Evolutionary conservation across 139 green algal genomes (phyloP).

Genomic region (Closterium sp.): DNA sequence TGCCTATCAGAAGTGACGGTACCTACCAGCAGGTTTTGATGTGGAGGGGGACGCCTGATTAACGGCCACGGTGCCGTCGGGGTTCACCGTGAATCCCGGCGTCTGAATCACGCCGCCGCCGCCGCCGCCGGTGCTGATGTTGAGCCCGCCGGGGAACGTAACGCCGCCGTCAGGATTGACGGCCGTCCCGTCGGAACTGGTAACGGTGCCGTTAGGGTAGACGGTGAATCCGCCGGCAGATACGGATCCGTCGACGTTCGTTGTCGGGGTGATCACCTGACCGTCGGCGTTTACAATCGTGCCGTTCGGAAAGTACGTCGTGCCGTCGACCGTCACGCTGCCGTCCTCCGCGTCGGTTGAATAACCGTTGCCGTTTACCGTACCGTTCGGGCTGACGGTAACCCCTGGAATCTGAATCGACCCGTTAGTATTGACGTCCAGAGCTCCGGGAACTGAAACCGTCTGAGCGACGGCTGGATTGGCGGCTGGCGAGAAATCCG

Average conservation of each 20-base stretch:
- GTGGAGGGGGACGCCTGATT: neutral
- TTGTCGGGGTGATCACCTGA: neutral
- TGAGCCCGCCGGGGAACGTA: neutral
- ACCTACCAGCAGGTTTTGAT: neutral
- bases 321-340: neutral
- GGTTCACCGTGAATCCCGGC: neutral
- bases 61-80: neutral
- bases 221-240: neutral
- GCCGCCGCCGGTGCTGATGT: neutral
- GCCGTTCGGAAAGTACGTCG: neutral
- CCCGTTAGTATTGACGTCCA: too few relatives aligned
- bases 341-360: neutral
- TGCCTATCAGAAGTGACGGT: neutral
- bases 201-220: neutral
- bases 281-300: neutral
- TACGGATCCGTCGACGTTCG: neutral
- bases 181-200: neutral
- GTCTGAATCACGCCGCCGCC: neutral
- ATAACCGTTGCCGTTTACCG: neutral
- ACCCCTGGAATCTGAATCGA: neutral
- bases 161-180: neutral
- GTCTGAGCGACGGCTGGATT: neutral
- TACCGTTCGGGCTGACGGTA: neutral
- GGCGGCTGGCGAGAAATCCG: neutral
- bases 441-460: too few relatives aligned